A percentile compares a stretch with the other conserved stretches of the same genome.
These are phyloP conservation scores for Paraconiothyrium sp. DNA, from an alignment of 2,329 filamentous ascomycete genomes.

Conservation along the genomic window DNA sequence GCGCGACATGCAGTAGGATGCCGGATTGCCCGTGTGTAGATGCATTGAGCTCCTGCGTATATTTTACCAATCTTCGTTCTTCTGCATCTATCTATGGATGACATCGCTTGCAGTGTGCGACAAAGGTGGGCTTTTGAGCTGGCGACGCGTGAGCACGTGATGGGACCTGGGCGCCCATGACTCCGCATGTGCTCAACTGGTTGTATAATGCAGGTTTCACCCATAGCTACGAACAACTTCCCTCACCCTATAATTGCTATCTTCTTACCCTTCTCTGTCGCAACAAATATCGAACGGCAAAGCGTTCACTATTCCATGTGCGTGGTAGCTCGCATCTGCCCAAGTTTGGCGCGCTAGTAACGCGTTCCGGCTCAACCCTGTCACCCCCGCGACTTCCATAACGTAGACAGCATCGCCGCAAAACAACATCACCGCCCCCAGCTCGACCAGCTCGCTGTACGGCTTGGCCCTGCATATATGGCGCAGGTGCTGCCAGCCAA, in stretches of 20 bases:
- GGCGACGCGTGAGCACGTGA: constrained; percentile 10
- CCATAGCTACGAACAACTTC: neutral
- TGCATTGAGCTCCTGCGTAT: neutral
- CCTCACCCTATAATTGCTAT: neutral
- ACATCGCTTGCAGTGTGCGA: neutral
- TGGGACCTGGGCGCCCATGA: neutral
- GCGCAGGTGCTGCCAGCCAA: constrained; percentile 44
- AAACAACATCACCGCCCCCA: constrained; percentile 1
- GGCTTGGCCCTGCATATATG: constrained; percentile 25
- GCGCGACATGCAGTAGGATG: constrained; percentile 12
- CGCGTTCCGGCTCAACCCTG: neutral
- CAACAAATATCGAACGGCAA: neutral
- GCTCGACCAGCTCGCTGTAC: constrained; percentile 4
- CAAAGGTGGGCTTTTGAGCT: neutral
- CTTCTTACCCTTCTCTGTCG: neutral
- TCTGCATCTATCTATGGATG: neutral
- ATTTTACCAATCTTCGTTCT: neutral
- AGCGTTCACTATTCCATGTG: neutral
- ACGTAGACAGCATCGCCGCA: constrained; percentile 4
- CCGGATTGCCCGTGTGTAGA: too few relatives aligned
- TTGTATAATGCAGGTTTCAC: neutral
- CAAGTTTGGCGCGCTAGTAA: constrained; percentile 1
- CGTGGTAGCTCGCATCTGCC: neutral
- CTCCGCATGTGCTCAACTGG: neutral
- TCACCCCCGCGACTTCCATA: neutral